Evolutionary conservation across 306 rosid genomes (phyloP).

Genomic region (Ochetophila trinervis): DNA sequence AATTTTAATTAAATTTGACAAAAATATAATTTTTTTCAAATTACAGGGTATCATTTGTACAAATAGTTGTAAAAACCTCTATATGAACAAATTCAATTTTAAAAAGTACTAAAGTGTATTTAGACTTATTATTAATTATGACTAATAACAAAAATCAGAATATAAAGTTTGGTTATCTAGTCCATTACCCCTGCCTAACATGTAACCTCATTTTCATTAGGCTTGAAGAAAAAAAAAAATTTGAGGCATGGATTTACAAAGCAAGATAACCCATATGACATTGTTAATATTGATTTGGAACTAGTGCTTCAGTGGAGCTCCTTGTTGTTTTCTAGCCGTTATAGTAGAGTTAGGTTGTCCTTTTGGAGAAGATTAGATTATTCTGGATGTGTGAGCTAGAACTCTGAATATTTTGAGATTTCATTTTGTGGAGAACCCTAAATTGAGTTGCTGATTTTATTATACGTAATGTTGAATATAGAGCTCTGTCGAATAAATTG

Average conservation of each 20-base stretch:
- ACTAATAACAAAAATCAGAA: no score
- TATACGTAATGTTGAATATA: constrained; percentile 44
- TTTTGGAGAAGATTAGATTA: constrained; percentile 73
- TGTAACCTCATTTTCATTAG: no score
- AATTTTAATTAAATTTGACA: no score
- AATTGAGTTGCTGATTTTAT: constrained; percentile 54
- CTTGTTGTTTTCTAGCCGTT: constrained; percentile 56
- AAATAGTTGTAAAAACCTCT: no score
- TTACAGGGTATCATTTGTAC: no score
- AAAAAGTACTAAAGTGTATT: no score
- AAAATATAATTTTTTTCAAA: no score
- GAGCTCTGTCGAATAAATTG: neutral
- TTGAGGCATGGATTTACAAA: constrained; percentile 91
- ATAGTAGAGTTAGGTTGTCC: constrained; percentile 59
- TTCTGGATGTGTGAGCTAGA: constrained; percentile 43
- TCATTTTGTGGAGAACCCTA: constrained; percentile 80
- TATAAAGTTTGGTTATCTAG: no score
- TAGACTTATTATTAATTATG: no score
- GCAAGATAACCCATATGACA: constrained; percentile 64
- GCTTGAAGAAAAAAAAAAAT: no score
- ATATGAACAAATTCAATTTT: no score
- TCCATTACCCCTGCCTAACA: no score
- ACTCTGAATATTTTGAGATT: constrained; percentile 78
- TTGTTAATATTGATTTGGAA: constrained; percentile 79
- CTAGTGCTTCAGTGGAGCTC: constrained; percentile 69